Conservation (phyloP, 164 flowering plant species). For the Stephania japonica region DNA sequence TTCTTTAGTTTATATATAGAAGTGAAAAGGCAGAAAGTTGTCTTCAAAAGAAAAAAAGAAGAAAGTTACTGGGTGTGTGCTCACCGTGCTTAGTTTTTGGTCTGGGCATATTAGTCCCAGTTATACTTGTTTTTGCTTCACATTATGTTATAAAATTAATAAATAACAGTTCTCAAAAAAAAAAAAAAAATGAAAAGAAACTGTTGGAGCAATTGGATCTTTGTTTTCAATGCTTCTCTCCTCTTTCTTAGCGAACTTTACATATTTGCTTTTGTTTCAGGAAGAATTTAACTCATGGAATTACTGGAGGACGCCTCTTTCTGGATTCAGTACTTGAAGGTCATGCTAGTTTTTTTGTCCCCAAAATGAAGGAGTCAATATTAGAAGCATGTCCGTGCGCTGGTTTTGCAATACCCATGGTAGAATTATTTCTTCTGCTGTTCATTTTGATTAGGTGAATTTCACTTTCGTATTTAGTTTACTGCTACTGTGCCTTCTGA, state of each 20-base stretch:
- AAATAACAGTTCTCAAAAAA: no score
- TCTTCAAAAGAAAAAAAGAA: no score
- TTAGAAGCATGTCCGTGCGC: conserved; percentile 6
- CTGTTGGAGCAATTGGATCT: not conserved
- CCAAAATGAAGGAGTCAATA: conserved; percentile 9
- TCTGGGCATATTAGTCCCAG: not conserved
- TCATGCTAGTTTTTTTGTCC: not conserved
- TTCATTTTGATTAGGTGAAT: not conserved
- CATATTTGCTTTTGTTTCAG: conserved; percentile 29
- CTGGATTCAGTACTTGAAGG: conserved; percentile 36
- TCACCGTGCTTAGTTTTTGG: not conserved
- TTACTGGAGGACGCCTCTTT: conserved; percentile 79
- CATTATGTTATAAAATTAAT: not conserved
- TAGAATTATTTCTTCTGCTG: conserved; percentile 6
- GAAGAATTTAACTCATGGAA: conserved; percentile 95
- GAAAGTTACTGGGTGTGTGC: not conserved
- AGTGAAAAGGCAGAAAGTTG: not conserved
- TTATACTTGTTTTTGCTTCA: not conserved
- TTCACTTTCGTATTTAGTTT: not conserved
- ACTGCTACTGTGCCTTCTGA: not conserved
- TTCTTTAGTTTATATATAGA: not conserved
- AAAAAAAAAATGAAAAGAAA: not conserved
- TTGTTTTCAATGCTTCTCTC: not conserved
- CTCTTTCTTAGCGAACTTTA: not conserved
- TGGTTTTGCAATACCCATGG: conserved; percentile 14